Evolutionary conservation across 495 filamentous ascomycete genomes (phyloP), one percentile per base, ranked within the genome.

Genomic region (Aspergillus bridgeri): DNA sequence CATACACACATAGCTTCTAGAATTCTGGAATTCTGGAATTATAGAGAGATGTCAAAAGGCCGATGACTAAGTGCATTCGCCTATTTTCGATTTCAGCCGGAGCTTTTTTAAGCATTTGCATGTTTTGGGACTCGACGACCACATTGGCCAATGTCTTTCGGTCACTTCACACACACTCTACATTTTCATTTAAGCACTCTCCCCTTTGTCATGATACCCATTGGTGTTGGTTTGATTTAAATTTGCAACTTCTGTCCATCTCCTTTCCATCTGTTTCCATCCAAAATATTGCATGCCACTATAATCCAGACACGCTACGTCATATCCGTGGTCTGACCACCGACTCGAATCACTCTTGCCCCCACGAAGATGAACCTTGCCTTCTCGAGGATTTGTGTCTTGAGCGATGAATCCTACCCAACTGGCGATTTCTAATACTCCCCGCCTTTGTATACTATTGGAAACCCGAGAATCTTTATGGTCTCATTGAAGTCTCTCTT

Each of bases 121-220:
- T 38, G 17, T 38, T 38, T 38, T 38, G 33, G 9, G 13, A 38
- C 33, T 38, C 5, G 33, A 38, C 33, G 17, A 38, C 6, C 33
- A 38, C 33, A 15, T 38, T 38, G 13, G 33, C 33, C 9, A 15
- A 13, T 38, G 33, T 4, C 33, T 2, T 2, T 38, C 9, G 33
- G 33, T 38, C 9, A 38, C 33, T 15, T 38, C 33, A 15, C 33
- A 2, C 33, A 2, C 33, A 2, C 33, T 2, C 33, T 38, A 1
- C 13, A 0, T 15, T 38, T 38, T 19, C 46, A 42, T 49, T 23
- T 3, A 6, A 22, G 17, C 47, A 9, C 18, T 20, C 18, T 29
- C 50, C 56, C 25, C 23, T 60, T 60, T 58, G 23, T 58, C 51
- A 64, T 64, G 65, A 67, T 67, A 67, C 65, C 65, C 65, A 53